These are phyloP conservation scores for Coniella lustricola DNA, from an alignment of 2,329 filamentous ascomycete species.

Conservation along the genomic window DNA sequence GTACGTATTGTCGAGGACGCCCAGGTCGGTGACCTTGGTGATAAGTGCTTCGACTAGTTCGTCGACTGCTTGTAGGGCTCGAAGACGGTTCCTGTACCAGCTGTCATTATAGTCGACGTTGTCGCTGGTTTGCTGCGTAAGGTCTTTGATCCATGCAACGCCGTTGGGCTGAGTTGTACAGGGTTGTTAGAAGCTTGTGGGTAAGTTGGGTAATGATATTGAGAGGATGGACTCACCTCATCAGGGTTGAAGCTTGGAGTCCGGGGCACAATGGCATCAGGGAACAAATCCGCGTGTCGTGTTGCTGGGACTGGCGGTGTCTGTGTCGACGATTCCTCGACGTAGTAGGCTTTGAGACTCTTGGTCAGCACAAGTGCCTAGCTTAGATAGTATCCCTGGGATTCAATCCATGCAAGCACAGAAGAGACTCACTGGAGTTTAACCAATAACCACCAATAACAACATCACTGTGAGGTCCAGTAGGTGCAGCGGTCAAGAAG, in stretches of 20 bases:
- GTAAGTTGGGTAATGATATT: not conserved
- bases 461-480: constrained; percentile 51
- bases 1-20: constrained; percentile 5
- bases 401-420: not conserved
- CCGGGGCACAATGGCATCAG: constrained; percentile 50
- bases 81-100: constrained; percentile 38
- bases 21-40: constrained; percentile 14
- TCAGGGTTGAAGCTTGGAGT: constrained; percentile 61
- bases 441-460: constrained; percentile 33
- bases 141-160: not conserved
- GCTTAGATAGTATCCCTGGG: not conserved
- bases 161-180: not conserved
- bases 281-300: constrained; percentile 56
- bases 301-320: constrained; percentile 48
- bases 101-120: constrained; percentile 18
- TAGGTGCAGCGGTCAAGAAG: constrained; percentile 59
- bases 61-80: constrained; percentile 35
- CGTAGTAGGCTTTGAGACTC: constrained; percentile 10
- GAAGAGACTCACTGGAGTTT: not conserved
- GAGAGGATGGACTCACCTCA: constrained; percentile 30
- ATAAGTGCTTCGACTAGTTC: constrained; percentile 34
- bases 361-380: constrained; percentile 13
- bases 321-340: constrained; percentile 19
- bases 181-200: too few relatives aligned
- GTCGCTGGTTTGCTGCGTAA: not conserved